Evolutionary conservation across 768 basidiomycete genomes (phyloP).

Genomic region (Kwoniella sp.): DNA sequence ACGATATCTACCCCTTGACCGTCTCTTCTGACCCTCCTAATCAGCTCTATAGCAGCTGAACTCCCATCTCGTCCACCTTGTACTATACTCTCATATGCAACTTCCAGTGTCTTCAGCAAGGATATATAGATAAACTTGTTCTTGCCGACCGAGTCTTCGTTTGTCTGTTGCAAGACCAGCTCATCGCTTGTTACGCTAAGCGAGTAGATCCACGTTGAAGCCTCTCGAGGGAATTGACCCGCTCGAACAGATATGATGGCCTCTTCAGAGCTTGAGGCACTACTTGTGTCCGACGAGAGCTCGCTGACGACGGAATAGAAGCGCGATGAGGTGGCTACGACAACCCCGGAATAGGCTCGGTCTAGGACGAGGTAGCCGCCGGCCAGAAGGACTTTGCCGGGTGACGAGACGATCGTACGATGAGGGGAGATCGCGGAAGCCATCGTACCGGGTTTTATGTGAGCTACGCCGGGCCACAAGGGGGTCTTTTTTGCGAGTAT

Average conservation of each 20-base stretch:
- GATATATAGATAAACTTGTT: constrained; percentile 95
- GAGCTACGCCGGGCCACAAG: too few relatives aligned
- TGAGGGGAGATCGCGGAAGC: not conserved
- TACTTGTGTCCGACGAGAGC: constrained; percentile 4
- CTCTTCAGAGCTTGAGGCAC: not conserved
- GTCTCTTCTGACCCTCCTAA: constrained; percentile 19
- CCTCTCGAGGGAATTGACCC: constrained; percentile 81
- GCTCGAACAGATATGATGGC: constrained; percentile 72
- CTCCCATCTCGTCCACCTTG: not conserved
- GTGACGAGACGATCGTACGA: constrained; percentile 73
- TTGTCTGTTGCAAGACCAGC: constrained; percentile 20
- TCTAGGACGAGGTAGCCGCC: constrained; percentile 98
- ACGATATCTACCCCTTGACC: constrained; percentile 68
- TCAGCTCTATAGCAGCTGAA: constrained; percentile 15
- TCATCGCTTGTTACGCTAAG: constrained; percentile 52
- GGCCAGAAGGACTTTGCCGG: constrained; percentile 92
- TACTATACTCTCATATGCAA: constrained; percentile 58
- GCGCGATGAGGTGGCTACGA: constrained; percentile 87
- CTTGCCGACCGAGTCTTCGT: constrained; percentile 23
- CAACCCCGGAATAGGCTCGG: constrained; percentile 77
- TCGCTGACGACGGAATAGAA: constrained; percentile 78
- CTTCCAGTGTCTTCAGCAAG: constrained; percentile 71
- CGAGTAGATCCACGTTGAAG: constrained; percentile 68
- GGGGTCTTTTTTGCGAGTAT: too few relatives aligned
- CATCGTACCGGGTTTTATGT: not conserved